Evolutionary conservation across 768 basidiomycete species (phyloP).

Genomic region (Suillus lakei): DNA sequence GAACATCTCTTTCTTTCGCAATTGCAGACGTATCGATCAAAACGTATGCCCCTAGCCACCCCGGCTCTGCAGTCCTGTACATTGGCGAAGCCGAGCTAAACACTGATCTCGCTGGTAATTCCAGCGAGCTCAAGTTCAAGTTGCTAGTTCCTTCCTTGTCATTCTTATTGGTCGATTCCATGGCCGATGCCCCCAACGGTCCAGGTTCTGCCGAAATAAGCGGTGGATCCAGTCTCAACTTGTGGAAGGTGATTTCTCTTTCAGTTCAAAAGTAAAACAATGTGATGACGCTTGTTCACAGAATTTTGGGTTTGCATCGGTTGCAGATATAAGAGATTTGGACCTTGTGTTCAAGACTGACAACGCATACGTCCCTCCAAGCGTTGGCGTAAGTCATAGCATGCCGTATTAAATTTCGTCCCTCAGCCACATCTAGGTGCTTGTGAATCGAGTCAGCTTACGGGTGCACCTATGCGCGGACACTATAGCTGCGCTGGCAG

Average conservation of each 20-base stretch:
- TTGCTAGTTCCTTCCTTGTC: constrained; percentile 53
- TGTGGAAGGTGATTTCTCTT: constrained; percentile 69
- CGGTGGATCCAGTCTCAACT: constrained; percentile 41
- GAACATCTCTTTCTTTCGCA: constrained; percentile 71
- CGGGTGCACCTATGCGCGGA: constrained; percentile 80
- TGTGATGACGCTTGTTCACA: constrained; percentile 30
- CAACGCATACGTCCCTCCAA: constrained; percentile 34
- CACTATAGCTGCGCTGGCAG: constrained; percentile 61
- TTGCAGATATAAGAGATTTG: constrained; percentile 62
- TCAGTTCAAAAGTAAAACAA: constrained; percentile 1
- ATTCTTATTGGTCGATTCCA: constrained; percentile 59
- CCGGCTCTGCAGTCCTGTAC: constrained; percentile 70
- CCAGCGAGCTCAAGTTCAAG: constrained; percentile 56
- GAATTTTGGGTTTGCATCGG: constrained; percentile 70
- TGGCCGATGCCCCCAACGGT: constrained; percentile 36
- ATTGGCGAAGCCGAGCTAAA: constrained; percentile 69
- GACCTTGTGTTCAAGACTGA: constrained; percentile 45
- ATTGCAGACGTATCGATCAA: constrained; percentile 71
- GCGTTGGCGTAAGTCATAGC: constrained; percentile 42
- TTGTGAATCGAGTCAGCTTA: constrained; percentile 56
- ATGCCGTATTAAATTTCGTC: neutral
- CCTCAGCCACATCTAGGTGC: constrained; percentile 45
- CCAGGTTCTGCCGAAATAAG: constrained; percentile 23
- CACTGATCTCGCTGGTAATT: constrained; percentile 75
- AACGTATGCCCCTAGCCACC: constrained; percentile 56